phyloP scores from a whole-genome alignment of 2,329 filamentous ascomycete species.

The Aspergillus pseudoviridinutans region DNA sequence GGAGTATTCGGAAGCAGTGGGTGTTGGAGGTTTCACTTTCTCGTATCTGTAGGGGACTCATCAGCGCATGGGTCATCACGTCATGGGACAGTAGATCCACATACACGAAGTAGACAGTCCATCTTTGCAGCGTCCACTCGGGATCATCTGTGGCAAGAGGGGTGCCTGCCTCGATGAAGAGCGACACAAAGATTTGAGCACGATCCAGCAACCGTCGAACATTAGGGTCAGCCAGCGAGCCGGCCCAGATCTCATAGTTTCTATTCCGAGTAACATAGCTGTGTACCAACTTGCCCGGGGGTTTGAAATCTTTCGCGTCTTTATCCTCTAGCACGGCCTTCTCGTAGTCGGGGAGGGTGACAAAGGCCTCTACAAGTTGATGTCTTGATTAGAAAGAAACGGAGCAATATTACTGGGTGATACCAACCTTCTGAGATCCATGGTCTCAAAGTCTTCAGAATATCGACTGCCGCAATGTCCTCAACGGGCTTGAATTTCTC shows the following conservation, averaged over 20 bases:
- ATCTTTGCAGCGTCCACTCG: slow-evolving; percentile 71
- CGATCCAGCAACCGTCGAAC: slow-evolving; percentile 71
- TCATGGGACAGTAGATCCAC: slow-evolving; percentile 3
- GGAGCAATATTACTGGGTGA: background rate
- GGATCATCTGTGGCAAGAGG: slow-evolving; percentile 67
- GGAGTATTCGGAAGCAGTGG: slow-evolving; percentile 60
- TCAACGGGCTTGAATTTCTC: slow-evolving; percentile 68
- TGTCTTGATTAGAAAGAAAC: slow-evolving; percentile 5
- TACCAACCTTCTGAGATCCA: slow-evolving; percentile 64
- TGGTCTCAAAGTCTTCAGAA: slow-evolving; percentile 59
- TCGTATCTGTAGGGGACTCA: slow-evolving; percentile 47
- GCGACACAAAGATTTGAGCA: slow-evolving; percentile 74
- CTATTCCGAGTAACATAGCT: slow-evolving; percentile 59
- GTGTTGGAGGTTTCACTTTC: slow-evolving; percentile 42
- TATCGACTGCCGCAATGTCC: slow-evolving; percentile 65
- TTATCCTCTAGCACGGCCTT: slow-evolving; percentile 48
- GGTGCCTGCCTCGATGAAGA: slow-evolving; percentile 92
- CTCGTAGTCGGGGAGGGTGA: slow-evolving; percentile 60
- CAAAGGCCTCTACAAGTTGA: slow-evolving; percentile 58
- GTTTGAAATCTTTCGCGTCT: slow-evolving; percentile 53
- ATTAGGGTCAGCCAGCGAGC: slow-evolving; percentile 64
- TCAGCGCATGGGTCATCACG: slow-evolving; percentile 13
- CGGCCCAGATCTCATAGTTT: slow-evolving; percentile 80
- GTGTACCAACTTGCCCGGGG: slow-evolving; percentile 70
- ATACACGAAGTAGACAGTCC: slow-evolving; percentile 88